Conservation (phyloP, 2,329 filamentous ascomycete species). For the Phymatotrichopsis omnivora region DNA sequence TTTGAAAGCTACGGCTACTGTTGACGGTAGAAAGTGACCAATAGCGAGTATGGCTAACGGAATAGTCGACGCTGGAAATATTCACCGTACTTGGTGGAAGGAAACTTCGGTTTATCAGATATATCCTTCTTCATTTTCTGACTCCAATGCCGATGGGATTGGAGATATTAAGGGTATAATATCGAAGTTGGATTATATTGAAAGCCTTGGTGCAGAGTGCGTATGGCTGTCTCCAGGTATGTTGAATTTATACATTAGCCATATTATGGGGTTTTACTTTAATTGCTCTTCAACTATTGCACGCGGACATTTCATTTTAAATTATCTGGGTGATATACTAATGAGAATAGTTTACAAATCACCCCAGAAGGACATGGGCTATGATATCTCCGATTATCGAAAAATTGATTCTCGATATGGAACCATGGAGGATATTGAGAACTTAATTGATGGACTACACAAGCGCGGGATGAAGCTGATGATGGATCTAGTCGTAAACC, state of each 20-base stretch:
- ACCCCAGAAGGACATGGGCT: constrained; percentile 59
- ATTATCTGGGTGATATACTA: neutral
- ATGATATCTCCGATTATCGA: constrained; percentile 60
- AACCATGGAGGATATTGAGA: constrained; percentile 54
- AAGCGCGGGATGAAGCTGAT: constrained; percentile 58
- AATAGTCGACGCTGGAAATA: too few species aligned
- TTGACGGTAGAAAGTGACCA: too few species aligned
- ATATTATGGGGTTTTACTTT: neutral
- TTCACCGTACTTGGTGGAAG: constrained; percentile 47
- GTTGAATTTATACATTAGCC: neutral
- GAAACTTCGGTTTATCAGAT: constrained; percentile 52
- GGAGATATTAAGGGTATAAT: constrained; percentile 51
- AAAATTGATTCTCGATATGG: constrained; percentile 56
- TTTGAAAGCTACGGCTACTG: too few species aligned
- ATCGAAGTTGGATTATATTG: constrained; percentile 47
- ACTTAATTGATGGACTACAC: constrained; percentile 50
- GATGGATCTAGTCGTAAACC: constrained; percentile 67
- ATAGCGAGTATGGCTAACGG: too few species aligned
- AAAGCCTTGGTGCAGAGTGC: constrained; percentile 51
- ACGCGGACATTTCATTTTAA: neutral
- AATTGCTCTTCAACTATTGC: neutral
- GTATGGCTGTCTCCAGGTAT: constrained; percentile 53
- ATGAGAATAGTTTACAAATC: constrained; percentile 43
- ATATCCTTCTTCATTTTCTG: constrained; percentile 52
- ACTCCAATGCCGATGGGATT: constrained; percentile 46